A percentile compares a stretch with the other conserved stretches of the same genome.
phyloP scores from a whole-genome alignment of 2,329 filamentous ascomycete genomes.

The Diaporthe eres region DNA sequence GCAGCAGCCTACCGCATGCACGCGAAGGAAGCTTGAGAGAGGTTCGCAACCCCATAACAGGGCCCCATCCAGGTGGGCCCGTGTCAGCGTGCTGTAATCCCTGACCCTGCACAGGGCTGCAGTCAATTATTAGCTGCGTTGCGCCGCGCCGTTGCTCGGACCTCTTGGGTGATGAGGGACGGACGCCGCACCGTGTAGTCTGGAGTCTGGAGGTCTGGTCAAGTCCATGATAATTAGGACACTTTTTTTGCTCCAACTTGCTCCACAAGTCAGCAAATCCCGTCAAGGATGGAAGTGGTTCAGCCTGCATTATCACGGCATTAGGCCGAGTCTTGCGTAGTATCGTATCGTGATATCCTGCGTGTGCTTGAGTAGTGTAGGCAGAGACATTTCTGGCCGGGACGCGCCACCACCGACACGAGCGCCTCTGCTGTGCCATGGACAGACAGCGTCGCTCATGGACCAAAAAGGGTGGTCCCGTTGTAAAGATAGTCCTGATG shows the following conservation, averaged over 20 bases:
- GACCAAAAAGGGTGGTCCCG: not conserved
- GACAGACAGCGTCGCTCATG: slow-evolving; percentile 9
- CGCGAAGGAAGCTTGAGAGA: slow-evolving; percentile 30
- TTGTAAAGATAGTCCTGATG: slow-evolving; percentile 17
- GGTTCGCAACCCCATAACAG: slow-evolving; percentile 11
- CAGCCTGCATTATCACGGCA: slow-evolving; percentile 25
- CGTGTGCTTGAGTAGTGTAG: not conserved
- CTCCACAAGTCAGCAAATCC: slow-evolving; percentile 8
- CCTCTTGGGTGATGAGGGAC: not conserved
- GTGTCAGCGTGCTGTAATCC: slow-evolving; percentile 13
- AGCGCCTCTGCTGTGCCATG: slow-evolving; percentile 28
- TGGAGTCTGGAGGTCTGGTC: not conserved
- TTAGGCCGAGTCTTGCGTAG: slow-evolving; percentile 11
- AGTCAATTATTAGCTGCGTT: slow-evolving; percentile 5
- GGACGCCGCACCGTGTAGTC: not conserved
- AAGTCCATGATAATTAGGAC: slow-evolving; percentile 17
- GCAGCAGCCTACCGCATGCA: slow-evolving; percentile 29
- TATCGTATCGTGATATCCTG: slow-evolving; percentile 1
- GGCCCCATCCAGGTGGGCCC: slow-evolving; percentile 16
- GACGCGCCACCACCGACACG: slow-evolving; percentile 16
- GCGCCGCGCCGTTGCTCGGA: slow-evolving; percentile 23
- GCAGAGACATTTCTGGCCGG: slow-evolving; percentile 5
- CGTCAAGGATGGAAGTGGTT: slow-evolving; percentile 2
- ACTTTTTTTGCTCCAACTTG: not conserved
- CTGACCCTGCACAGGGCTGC: slow-evolving; percentile 28